Base-by-base conservation (phyloP, 2,329 filamentous ascomycete species). In the Colletotrichum siamense region DNA sequence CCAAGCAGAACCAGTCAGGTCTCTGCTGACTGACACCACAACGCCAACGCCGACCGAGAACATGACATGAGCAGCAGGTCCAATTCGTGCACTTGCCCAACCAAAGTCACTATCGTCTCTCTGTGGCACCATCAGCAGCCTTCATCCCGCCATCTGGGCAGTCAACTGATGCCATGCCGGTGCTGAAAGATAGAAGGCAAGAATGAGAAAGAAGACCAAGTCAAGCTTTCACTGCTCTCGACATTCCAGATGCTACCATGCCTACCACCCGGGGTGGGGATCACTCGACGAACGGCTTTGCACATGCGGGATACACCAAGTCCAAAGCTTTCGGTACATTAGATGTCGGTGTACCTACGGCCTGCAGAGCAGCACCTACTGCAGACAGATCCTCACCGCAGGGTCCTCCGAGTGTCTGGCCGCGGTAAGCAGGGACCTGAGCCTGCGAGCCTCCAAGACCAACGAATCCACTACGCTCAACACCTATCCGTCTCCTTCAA, bases 1-100 rank as follows among this genome's bases (percentile, higher is more conserved):
- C 57, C n/a, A 34, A 22, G 3, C 8, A 16, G 44, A 49, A 18
- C 73, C 73, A 76, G 64, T 73, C 64, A 73, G 59, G 68, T 59
- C 59, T 30, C 57, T 73, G 70, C 73, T 76, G 70, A 73, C 70
- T 69, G 70, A 76, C 73, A 73, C 63, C 62, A 66, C 73, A 49
- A 73, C 44, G 44, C 44, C 44, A 52, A 49, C 69, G 30, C 57
- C 28, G 62, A 72, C 52, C 62, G 44, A 71, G 73, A 75, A 63
- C 68, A 71, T 75, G 73, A 73, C 64, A 69, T 64, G 73, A 64
- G 64, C 73, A 69, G 67, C 62, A 64, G 62, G 62, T 44, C 32
- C 34, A 39, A 18, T 26, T 32, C 18, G 49, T 69, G 66, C 66
- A 30, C 73, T 67, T 73, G 69, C 32, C 39, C 57, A 24, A 52